Evolutionary conservation across 202 grass and related monocot genomes (phyloP).

Genomic region (Elaeis oleifera): DNA sequence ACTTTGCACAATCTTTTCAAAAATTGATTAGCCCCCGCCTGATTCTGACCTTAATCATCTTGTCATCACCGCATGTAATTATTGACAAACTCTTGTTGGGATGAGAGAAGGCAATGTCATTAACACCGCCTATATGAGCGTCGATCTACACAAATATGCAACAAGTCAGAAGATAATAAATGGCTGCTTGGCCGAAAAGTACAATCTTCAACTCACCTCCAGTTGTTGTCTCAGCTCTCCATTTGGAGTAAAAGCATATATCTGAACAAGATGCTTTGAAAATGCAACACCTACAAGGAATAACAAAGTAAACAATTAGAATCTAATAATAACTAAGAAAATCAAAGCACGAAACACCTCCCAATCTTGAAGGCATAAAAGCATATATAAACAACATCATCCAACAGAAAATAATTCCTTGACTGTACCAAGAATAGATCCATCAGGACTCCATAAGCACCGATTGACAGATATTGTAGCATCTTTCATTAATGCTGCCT

Average conservation of each 20-base stretch:
- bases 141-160: constrained; percentile 9
- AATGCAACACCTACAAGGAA: constrained; percentile 17
- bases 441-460: not conserved
- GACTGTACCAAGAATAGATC: not conserved
- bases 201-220: constrained; percentile 4
- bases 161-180: not conserved
- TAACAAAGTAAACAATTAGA: not conserved
- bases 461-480: constrained; percentile 11
- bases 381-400: not conserved
- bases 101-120: constrained; percentile 25
- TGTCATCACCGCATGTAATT: constrained; percentile 20
- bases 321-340: no score
- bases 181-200: not conserved
- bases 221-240: constrained; percentile 9
- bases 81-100: constrained; percentile 20
- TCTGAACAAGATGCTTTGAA: constrained; percentile 17
- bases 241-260: constrained; percentile 14
- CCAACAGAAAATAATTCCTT: not conserved
- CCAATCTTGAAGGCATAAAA: not conserved
- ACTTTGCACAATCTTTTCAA: not conserved
- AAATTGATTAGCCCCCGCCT: not conserved
- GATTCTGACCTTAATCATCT: constrained; percentile 15
- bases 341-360: no score
- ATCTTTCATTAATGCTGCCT: constrained; percentile 25
- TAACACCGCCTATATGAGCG: constrained; percentile 18